phyloP scores from a whole-genome alignment of 176 grass and related monocot species.

The Oryza punctata region DNA sequence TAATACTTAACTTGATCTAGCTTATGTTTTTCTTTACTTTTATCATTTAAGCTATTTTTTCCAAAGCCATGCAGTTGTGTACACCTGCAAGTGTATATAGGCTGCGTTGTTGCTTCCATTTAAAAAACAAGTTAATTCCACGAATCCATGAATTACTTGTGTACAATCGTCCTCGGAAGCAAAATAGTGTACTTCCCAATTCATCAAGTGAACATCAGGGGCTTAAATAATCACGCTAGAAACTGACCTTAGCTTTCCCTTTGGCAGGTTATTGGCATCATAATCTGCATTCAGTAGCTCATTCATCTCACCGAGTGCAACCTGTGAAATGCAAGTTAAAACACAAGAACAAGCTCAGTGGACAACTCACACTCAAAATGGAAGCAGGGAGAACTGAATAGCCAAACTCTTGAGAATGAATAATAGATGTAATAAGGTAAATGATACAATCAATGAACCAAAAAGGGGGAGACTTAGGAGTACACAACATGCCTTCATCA shows the following conservation, averaged over 20 bases:
- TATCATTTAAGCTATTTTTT: background rate
- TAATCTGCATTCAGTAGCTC: constrained; percentile 69
- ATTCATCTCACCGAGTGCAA: constrained; percentile 90
- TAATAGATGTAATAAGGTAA: background rate
- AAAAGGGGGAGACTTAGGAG: background rate
- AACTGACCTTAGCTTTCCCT: constrained; percentile 82
- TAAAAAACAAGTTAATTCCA: background rate
- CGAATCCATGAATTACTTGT: background rate
- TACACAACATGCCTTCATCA: background rate
- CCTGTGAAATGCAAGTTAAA: constrained; percentile 47
- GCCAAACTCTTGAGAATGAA: background rate
- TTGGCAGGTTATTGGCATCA: constrained; percentile 74
- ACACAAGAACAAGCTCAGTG: constrained; percentile 1
- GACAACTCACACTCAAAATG: background rate
- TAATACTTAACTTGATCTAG: no score
- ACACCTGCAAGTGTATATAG: no score
- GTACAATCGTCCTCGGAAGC: background rate
- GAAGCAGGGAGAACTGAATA: background rate
- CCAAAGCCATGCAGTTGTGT: background rate
- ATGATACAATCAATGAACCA: constrained; percentile 6
- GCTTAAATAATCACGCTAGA: constrained; percentile 18
- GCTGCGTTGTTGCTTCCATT: background rate
- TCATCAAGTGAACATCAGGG: background rate
- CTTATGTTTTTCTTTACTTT: background rate
- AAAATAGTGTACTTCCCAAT: background rate